Conservation (phyloP, 2,329 filamentous ascomycete genomes). For the Aspergillus persii region DNA sequence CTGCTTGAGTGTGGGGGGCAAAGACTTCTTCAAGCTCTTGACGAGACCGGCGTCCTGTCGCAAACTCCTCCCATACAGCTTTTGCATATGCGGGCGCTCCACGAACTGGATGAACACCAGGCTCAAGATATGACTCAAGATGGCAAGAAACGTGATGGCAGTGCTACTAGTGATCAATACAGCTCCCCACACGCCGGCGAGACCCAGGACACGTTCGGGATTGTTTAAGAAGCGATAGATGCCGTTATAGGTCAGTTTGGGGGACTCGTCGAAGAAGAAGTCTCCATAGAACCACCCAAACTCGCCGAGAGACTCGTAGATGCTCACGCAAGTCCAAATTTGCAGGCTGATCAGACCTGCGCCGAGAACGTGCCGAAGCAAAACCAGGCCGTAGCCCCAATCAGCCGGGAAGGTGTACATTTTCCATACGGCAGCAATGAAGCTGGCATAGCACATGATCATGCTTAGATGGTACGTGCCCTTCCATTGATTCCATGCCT, state of each 20-base stretch:
- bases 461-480: constrained; percentile 91
- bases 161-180: constrained; percentile 90
- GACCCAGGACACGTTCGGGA: constrained; percentile 87
- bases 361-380: constrained; percentile 85
- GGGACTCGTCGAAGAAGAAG: constrained; percentile 90
- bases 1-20: constrained; percentile 78
- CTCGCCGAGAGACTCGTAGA: constrained; percentile 93
- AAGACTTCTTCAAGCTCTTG: constrained; percentile 81
- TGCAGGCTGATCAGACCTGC: constrained; percentile 78
- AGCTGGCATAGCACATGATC: constrained; percentile 83
- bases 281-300: constrained; percentile 99
- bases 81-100: constrained; percentile 97
- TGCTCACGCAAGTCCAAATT: constrained; percentile 86
- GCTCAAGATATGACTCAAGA: constrained; percentile 80
- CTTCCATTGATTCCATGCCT: constrained; percentile 98
- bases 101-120: constrained; percentile 88
- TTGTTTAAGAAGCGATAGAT: constrained; percentile 99
- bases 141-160: constrained; percentile 79
- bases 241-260: constrained; percentile 89
- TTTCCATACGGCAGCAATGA: constrained; percentile 91
- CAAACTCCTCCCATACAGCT: constrained; percentile 83
- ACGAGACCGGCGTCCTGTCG: constrained; percentile 86
- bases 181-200: constrained; percentile 92
- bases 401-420: constrained; percentile 85
- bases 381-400: constrained; percentile 81